These are phyloP conservation scores for Baorangia bicolor DNA, from an alignment of 768 basidiomycete species.

Conservation along the genomic window DNA sequence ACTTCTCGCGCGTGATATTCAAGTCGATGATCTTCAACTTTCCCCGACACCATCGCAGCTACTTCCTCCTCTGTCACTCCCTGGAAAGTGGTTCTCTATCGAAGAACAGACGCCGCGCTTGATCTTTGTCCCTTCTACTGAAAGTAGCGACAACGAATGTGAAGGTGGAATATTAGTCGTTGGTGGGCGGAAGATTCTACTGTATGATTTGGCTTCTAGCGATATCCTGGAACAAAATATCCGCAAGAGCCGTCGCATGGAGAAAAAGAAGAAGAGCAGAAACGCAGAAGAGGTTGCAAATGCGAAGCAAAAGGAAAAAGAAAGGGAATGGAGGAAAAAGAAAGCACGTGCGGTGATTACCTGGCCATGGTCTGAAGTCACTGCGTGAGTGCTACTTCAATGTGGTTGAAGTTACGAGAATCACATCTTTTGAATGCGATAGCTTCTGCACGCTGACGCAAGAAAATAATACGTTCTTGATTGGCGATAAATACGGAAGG, in stretches of 20 bases:
- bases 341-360: conserved; percentile 56
- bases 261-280: conserved; percentile 48
- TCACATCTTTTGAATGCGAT: conserved; percentile 1
- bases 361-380: conserved; percentile 77
- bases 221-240: conserved; percentile 51
- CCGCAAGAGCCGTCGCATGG: conserved; percentile 53
- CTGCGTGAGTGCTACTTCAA: conserved; percentile 49
- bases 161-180: conserved; percentile 71
- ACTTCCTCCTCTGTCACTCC: conserved; percentile 53
- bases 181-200: conserved; percentile 62
- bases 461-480: conserved; percentile 47
- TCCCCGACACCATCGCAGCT: conserved; percentile 50
- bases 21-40: conserved; percentile 40
- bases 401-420: not conserved
- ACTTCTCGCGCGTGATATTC: conserved; percentile 58
- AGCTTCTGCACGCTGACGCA: conserved; percentile 56
- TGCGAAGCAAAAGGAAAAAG: conserved; percentile 57
- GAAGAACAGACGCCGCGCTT: conserved; percentile 42
- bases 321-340: conserved; percentile 50
- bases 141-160: conserved; percentile 32
- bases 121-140: conserved; percentile 32
- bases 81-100: conserved; percentile 43
- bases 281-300: conserved; percentile 42
- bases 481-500: conserved; percentile 72
- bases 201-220: conserved; percentile 55